Percentiles rank a stretch among this genome's conserved stretches.
These are phyloP conservation scores for Malassezia pachydermatis DNA, from an alignment of 1,284 basidiomycete species.

Conservation along the genomic window DNA sequence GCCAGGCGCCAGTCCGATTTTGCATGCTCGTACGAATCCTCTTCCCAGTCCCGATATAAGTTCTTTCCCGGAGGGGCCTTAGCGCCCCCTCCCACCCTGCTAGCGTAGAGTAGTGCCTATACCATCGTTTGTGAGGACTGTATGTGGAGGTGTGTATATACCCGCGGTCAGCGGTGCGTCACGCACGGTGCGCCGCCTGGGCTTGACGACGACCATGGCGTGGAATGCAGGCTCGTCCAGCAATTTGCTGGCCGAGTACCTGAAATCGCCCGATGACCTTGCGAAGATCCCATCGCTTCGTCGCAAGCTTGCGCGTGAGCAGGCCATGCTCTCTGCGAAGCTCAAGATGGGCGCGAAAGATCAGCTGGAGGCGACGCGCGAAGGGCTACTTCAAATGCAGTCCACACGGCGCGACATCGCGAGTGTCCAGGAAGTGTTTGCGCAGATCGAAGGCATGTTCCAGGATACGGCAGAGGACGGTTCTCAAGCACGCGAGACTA, in stretches of 20 bases:
- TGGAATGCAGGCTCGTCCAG: neutral
- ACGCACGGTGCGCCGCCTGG: too few species aligned
- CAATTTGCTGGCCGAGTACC: slow-evolving; percentile 30
- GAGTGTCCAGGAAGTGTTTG: slow-evolving; percentile 83
- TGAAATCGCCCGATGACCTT: slow-evolving; percentile 72
- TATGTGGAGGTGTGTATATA: neutral
- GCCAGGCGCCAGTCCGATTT: too few species aligned
- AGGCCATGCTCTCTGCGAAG: slow-evolving; percentile 83
- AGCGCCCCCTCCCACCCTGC: neutral
- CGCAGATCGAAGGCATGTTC: slow-evolving; percentile 64
- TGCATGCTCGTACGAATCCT: too few species aligned
- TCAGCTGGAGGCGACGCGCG: slow-evolving; percentile 79
- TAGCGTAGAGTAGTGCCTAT: neutral
- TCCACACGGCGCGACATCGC: slow-evolving; percentile 73
- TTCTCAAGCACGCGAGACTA: slow-evolving; percentile 11
- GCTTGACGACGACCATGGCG: neutral
- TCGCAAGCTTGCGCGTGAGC: slow-evolving; percentile 92
- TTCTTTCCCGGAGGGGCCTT: too few species aligned
- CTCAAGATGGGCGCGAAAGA: slow-evolving; percentile 86
- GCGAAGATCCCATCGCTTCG: slow-evolving; percentile 76
- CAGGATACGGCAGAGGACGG: slow-evolving; percentile 14
- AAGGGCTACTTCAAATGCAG: slow-evolving; percentile 75
- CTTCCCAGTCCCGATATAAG: too few species aligned
- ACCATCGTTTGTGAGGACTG: neutral
- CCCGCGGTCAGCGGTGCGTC: neutral